Evolutionary conservation across 176 grass and related monocot genomes (phyloP).

Genomic region (Eleusine indica): DNA sequence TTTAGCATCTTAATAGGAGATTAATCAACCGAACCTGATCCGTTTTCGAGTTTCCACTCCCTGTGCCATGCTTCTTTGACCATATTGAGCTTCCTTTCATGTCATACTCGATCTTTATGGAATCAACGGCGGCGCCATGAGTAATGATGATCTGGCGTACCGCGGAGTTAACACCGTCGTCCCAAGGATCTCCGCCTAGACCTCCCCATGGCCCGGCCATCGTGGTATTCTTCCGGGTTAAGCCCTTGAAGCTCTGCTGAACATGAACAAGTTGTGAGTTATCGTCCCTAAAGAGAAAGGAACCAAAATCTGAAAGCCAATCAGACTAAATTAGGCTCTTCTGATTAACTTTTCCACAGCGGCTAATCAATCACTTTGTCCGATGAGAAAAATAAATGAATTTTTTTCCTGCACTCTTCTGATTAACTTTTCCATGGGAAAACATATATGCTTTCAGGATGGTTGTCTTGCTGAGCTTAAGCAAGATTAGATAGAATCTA

Average conservation of each 20-base stretch:
- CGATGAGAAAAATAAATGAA: background rate
- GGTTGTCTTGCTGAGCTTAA: background rate
- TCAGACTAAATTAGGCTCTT: background rate
- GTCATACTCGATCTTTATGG: constrained; percentile 57
- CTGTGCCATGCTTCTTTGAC: constrained; percentile 53
- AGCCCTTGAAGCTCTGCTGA: constrained; percentile 50
- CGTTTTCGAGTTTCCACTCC: constrained; percentile 33
- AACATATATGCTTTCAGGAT: background rate
- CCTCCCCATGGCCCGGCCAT: constrained; percentile 62
- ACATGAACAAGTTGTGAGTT: constrained; percentile 6
- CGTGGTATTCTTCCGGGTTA: constrained; percentile 39
- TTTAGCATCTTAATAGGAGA: background rate
- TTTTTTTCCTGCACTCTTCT: background rate
- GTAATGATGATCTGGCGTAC: constrained; percentile 46
- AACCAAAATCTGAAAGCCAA: background rate
- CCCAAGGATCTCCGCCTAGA: constrained; percentile 50
- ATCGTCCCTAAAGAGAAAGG: background rate
- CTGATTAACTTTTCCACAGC: background rate
- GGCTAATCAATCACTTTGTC: background rate
- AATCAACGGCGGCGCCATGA: constrained; percentile 49
- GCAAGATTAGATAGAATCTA: background rate
- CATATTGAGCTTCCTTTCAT: constrained; percentile 48
- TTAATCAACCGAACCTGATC: constrained; percentile 47
- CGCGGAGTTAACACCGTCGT: constrained; percentile 49
- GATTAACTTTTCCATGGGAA: background rate